Percentiles rank a stretch among this genome's conserved stretches.
Conservation (phyloP, 2,329 filamentous ascomycete species). For the Aspergillus sclerotialis region DNA sequence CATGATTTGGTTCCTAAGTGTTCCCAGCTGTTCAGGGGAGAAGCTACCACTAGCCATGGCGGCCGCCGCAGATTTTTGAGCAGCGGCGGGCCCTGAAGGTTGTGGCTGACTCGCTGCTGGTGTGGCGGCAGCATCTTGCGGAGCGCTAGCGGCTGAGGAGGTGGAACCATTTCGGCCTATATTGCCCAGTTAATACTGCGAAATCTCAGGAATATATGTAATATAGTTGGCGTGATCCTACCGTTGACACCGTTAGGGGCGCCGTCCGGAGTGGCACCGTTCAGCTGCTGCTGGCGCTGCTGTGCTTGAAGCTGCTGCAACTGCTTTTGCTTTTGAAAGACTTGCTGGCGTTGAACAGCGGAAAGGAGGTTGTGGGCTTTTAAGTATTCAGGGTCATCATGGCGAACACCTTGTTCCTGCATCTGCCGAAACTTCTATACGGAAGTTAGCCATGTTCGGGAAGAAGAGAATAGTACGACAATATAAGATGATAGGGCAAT, state of each 20-base stretch:
- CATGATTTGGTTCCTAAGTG: constrained; percentile 77
- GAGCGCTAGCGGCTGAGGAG: constrained; percentile 22
- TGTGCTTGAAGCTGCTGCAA: constrained; percentile 21
- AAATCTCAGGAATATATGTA: not conserved
- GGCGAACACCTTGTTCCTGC: constrained; percentile 74
- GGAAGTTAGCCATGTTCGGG: constrained; percentile 27
- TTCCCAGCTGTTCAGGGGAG: constrained; percentile 68
- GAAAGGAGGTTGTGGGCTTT: constrained; percentile 71
- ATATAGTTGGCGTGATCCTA: constrained; percentile 14
- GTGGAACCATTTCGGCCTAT: constrained; percentile 30
- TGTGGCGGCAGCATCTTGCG: constrained; percentile 16
- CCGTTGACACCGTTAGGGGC: constrained; percentile 37
- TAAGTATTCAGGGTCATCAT: constrained; percentile 78
- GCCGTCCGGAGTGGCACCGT: constrained; percentile 26
- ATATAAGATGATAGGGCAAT: too few relatives aligned
- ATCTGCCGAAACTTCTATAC: constrained; percentile 78
- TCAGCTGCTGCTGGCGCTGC: constrained; percentile 43
- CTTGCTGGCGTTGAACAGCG: constrained; percentile 59
- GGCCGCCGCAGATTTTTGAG: constrained; percentile 24
- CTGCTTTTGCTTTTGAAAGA: constrained; percentile 51
- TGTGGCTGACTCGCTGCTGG: constrained; percentile 14
- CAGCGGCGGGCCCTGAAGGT: constrained; percentile 10
- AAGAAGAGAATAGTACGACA: too few relatives aligned
- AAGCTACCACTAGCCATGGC: constrained; percentile 51
- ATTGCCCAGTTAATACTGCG: constrained; percentile 1